These are phyloP conservation scores for Paecilomyces dactylethromorphus DNA, from an alignment of 2,329 filamentous ascomycete species.

Conservation along the genomic window DNA sequence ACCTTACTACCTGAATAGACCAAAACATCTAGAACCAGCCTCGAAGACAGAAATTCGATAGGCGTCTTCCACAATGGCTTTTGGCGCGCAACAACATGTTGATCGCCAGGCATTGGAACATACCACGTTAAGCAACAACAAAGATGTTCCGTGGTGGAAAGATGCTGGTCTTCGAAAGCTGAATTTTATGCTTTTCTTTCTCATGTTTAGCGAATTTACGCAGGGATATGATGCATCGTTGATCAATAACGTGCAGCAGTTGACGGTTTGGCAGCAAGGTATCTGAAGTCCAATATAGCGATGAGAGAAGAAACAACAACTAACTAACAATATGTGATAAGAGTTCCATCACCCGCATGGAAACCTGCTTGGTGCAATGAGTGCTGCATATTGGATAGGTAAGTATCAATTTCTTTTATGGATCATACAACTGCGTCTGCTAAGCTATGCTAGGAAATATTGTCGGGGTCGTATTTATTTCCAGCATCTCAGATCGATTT, in stretches of 20 bases:
- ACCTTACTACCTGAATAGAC: not conserved
- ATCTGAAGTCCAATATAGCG: not conserved
- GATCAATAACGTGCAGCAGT: constrained; percentile 3
- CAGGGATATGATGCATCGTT: constrained; percentile 2
- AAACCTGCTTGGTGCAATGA: constrained; percentile 1
- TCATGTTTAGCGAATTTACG: constrained; percentile 2
- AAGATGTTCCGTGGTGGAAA: not conserved
- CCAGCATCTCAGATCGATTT: not conserved
- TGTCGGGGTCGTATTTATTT: not conserved
- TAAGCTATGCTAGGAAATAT: not conserved
- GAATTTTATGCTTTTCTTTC: constrained; percentile 1
- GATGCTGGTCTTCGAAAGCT: not conserved
- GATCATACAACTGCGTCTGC: not conserved
- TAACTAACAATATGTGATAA: not conserved
- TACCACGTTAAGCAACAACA: constrained; percentile 1
- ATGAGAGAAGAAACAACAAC: not conserved
- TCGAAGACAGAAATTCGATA: not conserved
- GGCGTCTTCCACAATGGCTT: not conserved
- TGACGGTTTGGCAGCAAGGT: constrained; percentile 1
- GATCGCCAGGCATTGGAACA: not conserved
- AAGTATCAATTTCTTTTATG: not conserved
- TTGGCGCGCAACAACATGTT: not conserved
- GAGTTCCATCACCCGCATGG: constrained; percentile 1
- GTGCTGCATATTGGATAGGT: constrained; percentile 2
- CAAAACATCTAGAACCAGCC: not conserved